Base-by-base conservation (phyloP, 306 rosid genomes). In the Malus asiatica region DNA sequence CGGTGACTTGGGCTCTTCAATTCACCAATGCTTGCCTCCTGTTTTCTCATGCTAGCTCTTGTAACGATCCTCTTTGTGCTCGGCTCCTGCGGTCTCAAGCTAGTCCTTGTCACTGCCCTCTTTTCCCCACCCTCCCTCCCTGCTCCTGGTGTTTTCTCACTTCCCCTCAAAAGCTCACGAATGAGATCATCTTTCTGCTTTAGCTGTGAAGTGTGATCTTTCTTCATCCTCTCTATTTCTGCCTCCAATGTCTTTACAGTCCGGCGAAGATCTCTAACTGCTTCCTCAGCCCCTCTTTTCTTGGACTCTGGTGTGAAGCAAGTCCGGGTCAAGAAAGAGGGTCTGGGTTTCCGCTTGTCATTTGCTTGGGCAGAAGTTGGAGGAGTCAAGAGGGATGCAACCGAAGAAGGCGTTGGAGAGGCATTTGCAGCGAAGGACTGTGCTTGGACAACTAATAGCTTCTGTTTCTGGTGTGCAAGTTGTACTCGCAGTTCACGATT, bases 291-390 rank as follows among this genome's bases (percentile, higher is more conserved):
- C 68, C 85, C 95, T 68, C 84, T 94, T 82, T 87, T 89, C 86
- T 82, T 90, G 48, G 86, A 84, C 75, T 92, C 93, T 16, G 97
- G 98, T 66, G 97, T 95, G 85, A 89, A 88, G 78, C 96, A 90
- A 44, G 77, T 87, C 74, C 88, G 80, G 48, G 83, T 72, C 67
- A 94, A 84, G 90, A 94, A 88, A 71, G 97, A 84, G 72, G 93
- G 22, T 74, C 92, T 88, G 29, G 86, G 78, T 78, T 82, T 87
- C 71, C 88, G 80, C 75, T 88, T 95, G 60, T 82, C 96, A 63
- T 48, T 86, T 18, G 87, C 88, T 63, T 83, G 96, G 33, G 85
- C 87, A 16, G 92, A 83, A 58, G 87, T 78, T 44, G 97, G 93
- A 78, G 98, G 88, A 77, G 96, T 89, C 78, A 86, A 78, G 55